Evolutionary conservation across 2,329 filamentous ascomycete genomes (phyloP).

Genomic region (Aspergillus ruber): DNA sequence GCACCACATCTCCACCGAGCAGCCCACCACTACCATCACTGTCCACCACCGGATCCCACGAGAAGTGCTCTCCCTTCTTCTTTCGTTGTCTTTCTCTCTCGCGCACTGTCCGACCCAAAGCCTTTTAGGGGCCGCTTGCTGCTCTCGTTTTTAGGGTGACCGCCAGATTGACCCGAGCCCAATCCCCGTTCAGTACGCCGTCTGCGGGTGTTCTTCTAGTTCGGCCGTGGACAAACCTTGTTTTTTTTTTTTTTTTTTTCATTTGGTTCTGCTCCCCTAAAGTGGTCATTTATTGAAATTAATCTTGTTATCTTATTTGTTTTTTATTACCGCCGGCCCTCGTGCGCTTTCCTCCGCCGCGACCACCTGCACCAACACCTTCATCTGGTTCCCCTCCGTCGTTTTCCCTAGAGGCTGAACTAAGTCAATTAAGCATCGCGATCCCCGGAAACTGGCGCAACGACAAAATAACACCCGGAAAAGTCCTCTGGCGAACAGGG

Average conservation of each 20-base stretch:
- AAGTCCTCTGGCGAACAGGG: constrained; percentile 10
- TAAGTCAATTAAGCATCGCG: constrained; percentile 36
- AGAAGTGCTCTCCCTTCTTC: constrained; percentile 22
- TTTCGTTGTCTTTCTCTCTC: constrained; percentile 21
- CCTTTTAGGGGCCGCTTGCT: constrained; percentile 26
- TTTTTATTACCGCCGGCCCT: constrained; percentile 25
- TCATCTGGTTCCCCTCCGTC: constrained; percentile 32
- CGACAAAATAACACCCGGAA: constrained; percentile 14
- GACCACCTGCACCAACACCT: constrained; percentile 7
- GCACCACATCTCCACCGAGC: constrained; percentile 17
- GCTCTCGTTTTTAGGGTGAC: constrained; percentile 20
- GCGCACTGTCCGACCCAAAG: constrained; percentile 11
- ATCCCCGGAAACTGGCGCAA: not conserved
- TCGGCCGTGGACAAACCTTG: constrained; percentile 2
- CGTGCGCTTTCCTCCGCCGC: constrained; percentile 27
- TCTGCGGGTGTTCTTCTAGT: too few species aligned
- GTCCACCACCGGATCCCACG: constrained; percentile 34
- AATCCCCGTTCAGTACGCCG: constrained; percentile 13
- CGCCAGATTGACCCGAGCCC: constrained; percentile 16
- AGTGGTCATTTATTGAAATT: too few species aligned
- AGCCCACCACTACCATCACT: too few species aligned
- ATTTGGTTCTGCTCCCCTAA: not conserved
- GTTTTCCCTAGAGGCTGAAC: constrained; percentile 27
- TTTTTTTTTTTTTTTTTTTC: constrained; percentile 10
- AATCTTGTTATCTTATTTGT: constrained; percentile 3